Conservation (phyloP, 768 basidiomycete species). For the Tubosaeta brunneosetosa region DNA sequence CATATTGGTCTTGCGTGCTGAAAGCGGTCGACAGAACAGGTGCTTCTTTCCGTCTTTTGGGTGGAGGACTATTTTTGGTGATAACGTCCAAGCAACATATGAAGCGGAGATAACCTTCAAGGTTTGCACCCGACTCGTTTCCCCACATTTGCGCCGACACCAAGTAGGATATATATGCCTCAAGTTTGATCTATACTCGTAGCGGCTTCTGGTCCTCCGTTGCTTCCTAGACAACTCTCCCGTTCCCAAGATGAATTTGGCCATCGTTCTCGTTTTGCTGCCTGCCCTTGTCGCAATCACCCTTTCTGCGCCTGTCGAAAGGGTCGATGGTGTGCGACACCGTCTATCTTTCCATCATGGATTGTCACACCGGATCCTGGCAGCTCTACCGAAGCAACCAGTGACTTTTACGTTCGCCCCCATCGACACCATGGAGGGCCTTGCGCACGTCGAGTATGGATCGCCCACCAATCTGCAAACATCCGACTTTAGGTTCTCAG, state of each 20-base stretch:
- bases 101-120: neutral
- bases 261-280: neutral
- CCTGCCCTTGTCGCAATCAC: neutral
- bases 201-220: too few species aligned
- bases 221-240: neutral
- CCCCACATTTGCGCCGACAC: neutral
- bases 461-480: neutral
- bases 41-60: neutral
- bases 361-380: slow-evolving; percentile 3
- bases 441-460: neutral
- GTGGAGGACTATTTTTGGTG: neutral
- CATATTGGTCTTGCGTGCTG: neutral
- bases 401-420: slow-evolving; percentile 5
- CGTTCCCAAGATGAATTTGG: neutral
- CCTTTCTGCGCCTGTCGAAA: neutral
- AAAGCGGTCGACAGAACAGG: neutral
- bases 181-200: neutral
- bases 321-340: neutral
- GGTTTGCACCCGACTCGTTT: neutral
- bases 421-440: neutral
- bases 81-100: neutral
- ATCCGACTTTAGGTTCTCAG: neutral
- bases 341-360: slow-evolving; percentile 1
- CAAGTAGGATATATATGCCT: neutral
- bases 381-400: neutral